phyloP scores from a whole-genome alignment of 768 basidiomycete species.

The Hericium erinaceus region DNA sequence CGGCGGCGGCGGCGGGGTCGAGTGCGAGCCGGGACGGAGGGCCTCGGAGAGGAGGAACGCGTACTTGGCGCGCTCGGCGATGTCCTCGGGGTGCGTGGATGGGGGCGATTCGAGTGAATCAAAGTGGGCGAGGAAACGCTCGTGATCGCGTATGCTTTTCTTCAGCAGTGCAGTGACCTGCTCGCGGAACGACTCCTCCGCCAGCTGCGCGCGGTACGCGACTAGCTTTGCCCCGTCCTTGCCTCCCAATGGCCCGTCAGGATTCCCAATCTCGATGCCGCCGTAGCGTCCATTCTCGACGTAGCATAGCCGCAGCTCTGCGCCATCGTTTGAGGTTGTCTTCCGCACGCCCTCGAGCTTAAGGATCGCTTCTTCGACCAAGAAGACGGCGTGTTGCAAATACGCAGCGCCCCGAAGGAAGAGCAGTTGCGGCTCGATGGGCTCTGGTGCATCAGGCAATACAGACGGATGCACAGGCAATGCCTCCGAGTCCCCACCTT shows the following conservation, averaged over 20 bases:
- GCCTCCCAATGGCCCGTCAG: constrained; percentile 66
- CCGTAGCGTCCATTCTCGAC: constrained; percentile 70
- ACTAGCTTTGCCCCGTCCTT: constrained; percentile 45
- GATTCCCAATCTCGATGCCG: constrained; percentile 79
- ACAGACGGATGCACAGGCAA: constrained; percentile 61
- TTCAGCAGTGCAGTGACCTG: constrained; percentile 49
- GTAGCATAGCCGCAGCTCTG: constrained; percentile 67
- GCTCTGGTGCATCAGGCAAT: constrained; percentile 72
- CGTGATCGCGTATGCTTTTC: constrained; percentile 78
- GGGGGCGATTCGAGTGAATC: constrained; percentile 50
- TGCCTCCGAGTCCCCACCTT: constrained; percentile 42
- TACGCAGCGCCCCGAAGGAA: constrained; percentile 81
- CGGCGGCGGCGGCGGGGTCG: constrained; percentile 25
- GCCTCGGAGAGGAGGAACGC: constrained; percentile 65
- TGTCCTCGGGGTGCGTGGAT: constrained; percentile 15
- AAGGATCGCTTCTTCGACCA: constrained; percentile 68
- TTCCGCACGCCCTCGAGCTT: constrained; percentile 62
- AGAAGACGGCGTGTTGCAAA: constrained; percentile 65
- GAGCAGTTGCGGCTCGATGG: constrained; percentile 75
- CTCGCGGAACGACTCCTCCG: constrained; percentile 46
- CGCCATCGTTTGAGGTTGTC: constrained; percentile 47
- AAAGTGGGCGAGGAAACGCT: constrained; percentile 77
- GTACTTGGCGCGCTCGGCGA: constrained; percentile 49
- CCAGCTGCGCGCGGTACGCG: constrained; percentile 56
- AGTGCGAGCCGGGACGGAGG: constrained; percentile 51